Evolutionary conservation across 2,329 filamentous ascomycete genomes (phyloP).

Genomic region (Exserohilum rostratum): DNA sequence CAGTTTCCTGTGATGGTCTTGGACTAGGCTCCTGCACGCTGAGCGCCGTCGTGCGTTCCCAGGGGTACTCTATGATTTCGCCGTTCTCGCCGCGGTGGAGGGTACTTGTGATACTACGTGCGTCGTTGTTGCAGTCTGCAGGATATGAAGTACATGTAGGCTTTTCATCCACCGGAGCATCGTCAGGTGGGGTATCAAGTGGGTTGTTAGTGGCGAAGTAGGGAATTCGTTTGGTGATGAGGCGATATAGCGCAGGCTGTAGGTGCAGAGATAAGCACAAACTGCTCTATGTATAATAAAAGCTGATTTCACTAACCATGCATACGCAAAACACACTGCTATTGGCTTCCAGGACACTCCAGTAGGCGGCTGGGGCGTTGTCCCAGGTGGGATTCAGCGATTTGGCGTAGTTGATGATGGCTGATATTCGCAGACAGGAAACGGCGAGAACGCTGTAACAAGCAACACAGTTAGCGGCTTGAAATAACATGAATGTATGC

Average conservation of each 20-base stretch:
- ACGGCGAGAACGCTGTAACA: not conserved
- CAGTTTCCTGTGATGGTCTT: not conserved
- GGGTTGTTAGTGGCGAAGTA: not conserved
- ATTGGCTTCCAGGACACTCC: slow-evolving; percentile 5
- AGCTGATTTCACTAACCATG: not conserved
- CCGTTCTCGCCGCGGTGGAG: not conserved
- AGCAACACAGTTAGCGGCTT: not conserved
- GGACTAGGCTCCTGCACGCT: not conserved
- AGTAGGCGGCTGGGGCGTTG: not conserved
- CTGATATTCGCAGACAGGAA: not conserved
- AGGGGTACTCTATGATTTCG: not conserved
- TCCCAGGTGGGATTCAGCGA: slow-evolving; percentile 6
- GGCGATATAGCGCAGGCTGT: not conserved
- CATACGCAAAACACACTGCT: not conserved
- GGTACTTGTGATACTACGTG: too few species aligned
- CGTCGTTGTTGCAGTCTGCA: too few species aligned
- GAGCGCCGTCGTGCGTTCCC: not conserved
- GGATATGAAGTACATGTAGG: too few species aligned
- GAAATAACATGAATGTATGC: not conserved
- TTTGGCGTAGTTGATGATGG: not conserved
- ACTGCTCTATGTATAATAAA: not conserved
- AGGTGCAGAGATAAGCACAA: not conserved
- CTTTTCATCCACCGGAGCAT: too few species aligned
- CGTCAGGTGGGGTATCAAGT: not conserved
- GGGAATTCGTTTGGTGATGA: not conserved